phyloP scores from a whole-genome alignment of 1,284 basidiomycete genomes.

The Cerioporus squamosus region DNA sequence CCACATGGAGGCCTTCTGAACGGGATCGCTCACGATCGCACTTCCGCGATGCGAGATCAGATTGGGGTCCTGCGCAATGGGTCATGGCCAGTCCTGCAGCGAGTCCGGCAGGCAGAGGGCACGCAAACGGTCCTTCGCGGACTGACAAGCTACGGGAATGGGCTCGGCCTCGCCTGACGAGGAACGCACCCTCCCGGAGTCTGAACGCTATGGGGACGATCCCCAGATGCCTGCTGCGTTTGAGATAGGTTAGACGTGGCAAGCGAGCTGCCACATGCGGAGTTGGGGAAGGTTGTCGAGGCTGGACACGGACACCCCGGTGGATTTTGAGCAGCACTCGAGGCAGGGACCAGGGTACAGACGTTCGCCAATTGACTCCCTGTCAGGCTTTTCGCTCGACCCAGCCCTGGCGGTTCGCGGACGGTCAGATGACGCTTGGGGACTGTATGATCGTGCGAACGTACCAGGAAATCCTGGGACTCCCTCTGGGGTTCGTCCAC shows the following conservation, averaged over 20 bases:
- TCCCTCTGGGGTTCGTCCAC: too few relatives aligned
- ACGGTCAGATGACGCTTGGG: neutral
- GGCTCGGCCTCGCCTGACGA: conserved; percentile 14
- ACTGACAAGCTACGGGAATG: conserved; percentile 1
- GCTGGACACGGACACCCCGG: neutral
- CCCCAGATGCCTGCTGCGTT: conserved; percentile 1
- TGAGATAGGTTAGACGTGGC: neutral
- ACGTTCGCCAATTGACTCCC: neutral
- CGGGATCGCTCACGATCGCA: conserved; percentile 15
- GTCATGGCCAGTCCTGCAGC: neutral
- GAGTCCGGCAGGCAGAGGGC: neutral
- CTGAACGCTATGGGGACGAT: conserved; percentile 22
- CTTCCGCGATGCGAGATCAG: conserved; percentile 13
- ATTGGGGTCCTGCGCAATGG: neutral
- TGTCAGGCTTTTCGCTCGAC: neutral
- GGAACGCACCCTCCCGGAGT: conserved; percentile 23
- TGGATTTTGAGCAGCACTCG: conserved; percentile 1
- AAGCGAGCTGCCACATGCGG: conserved; percentile 13
- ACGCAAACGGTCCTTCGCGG: conserved; percentile 14
- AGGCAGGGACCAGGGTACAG: neutral
- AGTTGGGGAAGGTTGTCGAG: neutral
- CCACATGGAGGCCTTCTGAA: conserved; percentile 12
- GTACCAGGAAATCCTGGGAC: neutral
- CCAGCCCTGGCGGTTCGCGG: neutral
- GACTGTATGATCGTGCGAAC: neutral